Evolutionary conservation across 140 eudicot species (phyloP).

Genomic region (Erigeron philadelphicus): DNA sequence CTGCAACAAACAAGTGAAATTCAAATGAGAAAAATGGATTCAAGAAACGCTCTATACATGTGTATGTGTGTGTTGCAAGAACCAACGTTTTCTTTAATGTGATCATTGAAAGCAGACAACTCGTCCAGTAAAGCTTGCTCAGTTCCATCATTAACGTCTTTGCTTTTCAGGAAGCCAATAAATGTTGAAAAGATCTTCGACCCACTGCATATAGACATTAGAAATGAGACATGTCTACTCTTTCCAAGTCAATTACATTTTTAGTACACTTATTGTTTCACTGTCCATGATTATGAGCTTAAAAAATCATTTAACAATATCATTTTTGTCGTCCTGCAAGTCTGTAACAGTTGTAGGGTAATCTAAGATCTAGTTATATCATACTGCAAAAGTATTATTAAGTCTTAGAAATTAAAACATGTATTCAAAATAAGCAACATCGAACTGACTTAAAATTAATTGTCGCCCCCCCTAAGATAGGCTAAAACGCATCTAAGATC

Average conservation of each 20-base stretch:
- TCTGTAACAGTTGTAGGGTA: no score
- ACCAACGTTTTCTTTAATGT: conserved; percentile 74
- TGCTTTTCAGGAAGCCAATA: conserved; percentile 83
- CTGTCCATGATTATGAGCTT: neutral
- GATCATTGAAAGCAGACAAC: conserved; percentile 57
- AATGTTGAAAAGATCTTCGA: conserved; percentile 83
- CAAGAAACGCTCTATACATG: neutral
- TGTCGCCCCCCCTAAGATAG: no score
- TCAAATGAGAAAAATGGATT: conserved; percentile 14
- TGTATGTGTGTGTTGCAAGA: neutral
- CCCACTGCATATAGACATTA: conserved; percentile 51
- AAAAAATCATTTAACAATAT: neutral
- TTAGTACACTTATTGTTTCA: neutral
- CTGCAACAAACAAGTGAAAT: conserved; percentile 34
- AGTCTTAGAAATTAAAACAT: no score
- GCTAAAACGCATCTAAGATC: no score
- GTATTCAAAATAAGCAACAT: no score
- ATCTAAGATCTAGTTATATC: no score
- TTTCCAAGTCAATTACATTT: neutral
- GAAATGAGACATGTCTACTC: neutral
- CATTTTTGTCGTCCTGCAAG: no score
- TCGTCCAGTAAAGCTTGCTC: conserved; percentile 74
- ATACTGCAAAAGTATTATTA: no score
- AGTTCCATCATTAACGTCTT: conserved; percentile 84
- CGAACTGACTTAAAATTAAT: no score